Percentiles rank a stretch among this genome's conserved stretches.
Conservation (phyloP, 2,329 filamentous ascomycete genomes). For the Verticillium nonalfalfae region DNA sequence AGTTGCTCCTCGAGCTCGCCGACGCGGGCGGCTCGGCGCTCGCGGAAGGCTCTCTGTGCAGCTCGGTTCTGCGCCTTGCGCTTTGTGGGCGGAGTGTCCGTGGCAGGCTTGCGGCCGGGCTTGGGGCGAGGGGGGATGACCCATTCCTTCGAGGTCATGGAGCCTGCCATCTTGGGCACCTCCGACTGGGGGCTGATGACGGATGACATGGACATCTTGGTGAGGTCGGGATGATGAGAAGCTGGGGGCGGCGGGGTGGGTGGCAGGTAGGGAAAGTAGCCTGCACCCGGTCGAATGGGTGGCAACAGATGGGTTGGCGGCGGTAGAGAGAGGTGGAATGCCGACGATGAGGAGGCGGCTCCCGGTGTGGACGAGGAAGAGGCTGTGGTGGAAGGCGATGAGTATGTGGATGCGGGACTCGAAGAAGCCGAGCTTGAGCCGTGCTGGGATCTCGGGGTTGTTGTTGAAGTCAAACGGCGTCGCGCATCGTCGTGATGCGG, state of each 20-base stretch:
- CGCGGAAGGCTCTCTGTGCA: constrained; percentile 84
- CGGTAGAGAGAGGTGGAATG: constrained; percentile 4
- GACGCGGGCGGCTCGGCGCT: constrained; percentile 78
- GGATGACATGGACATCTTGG: constrained; percentile 42
- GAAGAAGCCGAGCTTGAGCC: constrained; percentile 7
- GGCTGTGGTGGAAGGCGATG: constrained; percentile 4
- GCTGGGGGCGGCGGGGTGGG: constrained; percentile 17
- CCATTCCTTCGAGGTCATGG: constrained; percentile 79
- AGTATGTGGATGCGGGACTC: constrained; percentile 6
- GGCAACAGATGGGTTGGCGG: constrained; percentile 6
- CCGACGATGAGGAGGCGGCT: constrained; percentile 6
- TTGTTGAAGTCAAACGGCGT: neutral
- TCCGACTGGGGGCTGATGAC: constrained; percentile 36
- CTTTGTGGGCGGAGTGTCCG: constrained; percentile 87
- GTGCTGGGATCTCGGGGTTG: constrained; percentile 2
- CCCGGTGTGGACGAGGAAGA: constrained; percentile 1
- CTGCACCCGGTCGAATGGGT: constrained; percentile 12
- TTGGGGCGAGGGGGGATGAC: constrained; percentile 77
- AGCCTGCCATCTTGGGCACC: constrained; percentile 34
- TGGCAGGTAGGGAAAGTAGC: constrained; percentile 14
- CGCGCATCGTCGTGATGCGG: constrained; percentile 3
- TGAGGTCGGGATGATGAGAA: constrained; percentile 18
- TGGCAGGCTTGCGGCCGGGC: constrained; percentile 89
- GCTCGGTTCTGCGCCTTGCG: constrained; percentile 91
- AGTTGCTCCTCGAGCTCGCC: constrained; percentile 66